Conservation (phyloP, 768 basidiomycete species). For the Trametes gibbosa region DNA sequence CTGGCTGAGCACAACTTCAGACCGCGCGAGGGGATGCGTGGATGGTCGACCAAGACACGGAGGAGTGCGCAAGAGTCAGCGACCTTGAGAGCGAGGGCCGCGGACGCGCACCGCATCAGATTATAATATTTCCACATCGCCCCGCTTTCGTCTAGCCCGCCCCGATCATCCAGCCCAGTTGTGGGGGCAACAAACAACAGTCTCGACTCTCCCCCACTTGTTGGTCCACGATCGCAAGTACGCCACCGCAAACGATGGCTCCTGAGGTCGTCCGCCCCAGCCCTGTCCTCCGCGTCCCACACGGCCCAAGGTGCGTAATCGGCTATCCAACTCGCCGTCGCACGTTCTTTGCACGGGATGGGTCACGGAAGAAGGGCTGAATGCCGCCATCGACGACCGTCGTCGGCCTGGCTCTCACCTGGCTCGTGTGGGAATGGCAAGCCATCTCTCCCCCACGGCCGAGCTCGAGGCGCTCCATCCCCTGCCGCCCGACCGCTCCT, state of each 20-base stretch:
- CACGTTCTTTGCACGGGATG: no score
- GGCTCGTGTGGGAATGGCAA: constrained; percentile 1
- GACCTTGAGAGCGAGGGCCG: constrained; percentile 10
- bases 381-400: not conserved
- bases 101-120: constrained; percentile 5
- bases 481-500: no score
- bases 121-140: no score
- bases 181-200: constrained; percentile 8
- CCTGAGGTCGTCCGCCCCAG: no score
- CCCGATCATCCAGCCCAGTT: not conserved
- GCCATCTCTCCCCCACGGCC: not conserved
- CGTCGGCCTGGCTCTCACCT: not conserved
- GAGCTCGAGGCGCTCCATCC: not conserved
- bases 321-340: no score
- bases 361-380: not conserved
- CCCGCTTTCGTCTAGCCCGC: no score
- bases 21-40: no score
- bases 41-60: no score
- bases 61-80: no score
- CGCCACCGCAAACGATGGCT: not conserved
- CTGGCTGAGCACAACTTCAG: no score
- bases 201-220: constrained; percentile 9
- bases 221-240: constrained; percentile 7
- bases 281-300: no score
- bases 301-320: no score